Evolutionary conservation across 805 yeast genomes (phyloP).

Genomic region (Sugiyamaella boreocaroliniensis): DNA sequence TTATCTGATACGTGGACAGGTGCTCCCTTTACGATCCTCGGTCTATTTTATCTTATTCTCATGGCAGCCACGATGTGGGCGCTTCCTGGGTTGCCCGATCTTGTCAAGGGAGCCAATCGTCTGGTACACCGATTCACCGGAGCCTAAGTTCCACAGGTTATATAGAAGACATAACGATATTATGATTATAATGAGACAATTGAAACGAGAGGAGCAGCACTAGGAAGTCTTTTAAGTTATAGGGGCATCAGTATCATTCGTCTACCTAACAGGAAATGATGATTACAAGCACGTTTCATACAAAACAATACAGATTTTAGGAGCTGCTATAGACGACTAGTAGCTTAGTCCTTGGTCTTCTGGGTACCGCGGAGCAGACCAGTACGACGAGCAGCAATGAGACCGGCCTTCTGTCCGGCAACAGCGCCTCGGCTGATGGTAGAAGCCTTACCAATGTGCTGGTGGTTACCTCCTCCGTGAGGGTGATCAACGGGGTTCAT

Average conservation of each 20-base stretch:
- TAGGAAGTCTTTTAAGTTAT: too few relatives aligned
- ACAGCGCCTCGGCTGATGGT: slow-evolving; percentile 99
- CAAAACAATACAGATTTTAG: neutral
- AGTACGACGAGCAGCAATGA: slow-evolving; percentile 99
- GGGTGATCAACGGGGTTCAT: slow-evolving; percentile 99
- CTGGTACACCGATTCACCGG: too few relatives aligned
- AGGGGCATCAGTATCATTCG: too few relatives aligned
- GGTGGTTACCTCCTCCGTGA: slow-evolving; percentile 99
- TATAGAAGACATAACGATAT: too few relatives aligned
- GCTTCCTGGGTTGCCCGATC: neutral
- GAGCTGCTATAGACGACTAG: neutral
- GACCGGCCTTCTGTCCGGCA: slow-evolving; percentile 99
- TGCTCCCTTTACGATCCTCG: slow-evolving; percentile 53
- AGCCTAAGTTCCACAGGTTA: too few relatives aligned
- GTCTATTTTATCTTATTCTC: slow-evolving; percentile 33
- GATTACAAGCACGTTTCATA: neutral
- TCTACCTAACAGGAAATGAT: too few relatives aligned
- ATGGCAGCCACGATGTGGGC: slow-evolving; percentile 3
- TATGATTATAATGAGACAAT: neutral
- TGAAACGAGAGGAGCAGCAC: neutral
- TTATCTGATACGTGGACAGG: slow-evolving; percentile 51
- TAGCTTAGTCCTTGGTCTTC: slow-evolving; percentile 67
- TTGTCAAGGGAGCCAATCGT: too few relatives aligned
- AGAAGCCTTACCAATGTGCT: slow-evolving; percentile 99
- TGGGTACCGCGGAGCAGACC: slow-evolving; percentile 99